phyloP scores from a whole-genome alignment of 2,329 filamentous ascomycete genomes.

The Beauveria medogensis region DNA sequence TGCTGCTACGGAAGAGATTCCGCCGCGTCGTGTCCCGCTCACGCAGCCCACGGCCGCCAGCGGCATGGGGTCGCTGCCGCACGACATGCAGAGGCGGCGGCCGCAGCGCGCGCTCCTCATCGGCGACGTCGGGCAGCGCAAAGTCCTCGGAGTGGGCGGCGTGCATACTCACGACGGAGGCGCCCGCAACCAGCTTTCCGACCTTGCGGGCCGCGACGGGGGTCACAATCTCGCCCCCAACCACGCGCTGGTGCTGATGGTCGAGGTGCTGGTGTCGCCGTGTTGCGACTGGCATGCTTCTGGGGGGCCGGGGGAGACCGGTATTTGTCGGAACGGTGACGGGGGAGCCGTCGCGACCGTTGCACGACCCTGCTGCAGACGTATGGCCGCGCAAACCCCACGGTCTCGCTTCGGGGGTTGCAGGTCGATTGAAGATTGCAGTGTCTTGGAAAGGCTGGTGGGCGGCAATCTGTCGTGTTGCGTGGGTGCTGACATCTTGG shows the following conservation, averaged over 20 bases:
- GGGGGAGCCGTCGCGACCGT: neutral
- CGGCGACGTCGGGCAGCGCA: constrained; percentile 3
- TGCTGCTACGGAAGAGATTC: constrained; percentile 2
- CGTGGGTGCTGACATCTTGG: neutral
- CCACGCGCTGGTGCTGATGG: neutral
- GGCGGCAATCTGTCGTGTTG: neutral
- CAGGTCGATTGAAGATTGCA: neutral
- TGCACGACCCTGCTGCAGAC: neutral
- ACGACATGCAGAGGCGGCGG: neutral
- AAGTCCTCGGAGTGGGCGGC: constrained; percentile 5
- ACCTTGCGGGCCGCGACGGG: neutral
- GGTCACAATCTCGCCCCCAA: neutral
- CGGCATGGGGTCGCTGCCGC: neutral
- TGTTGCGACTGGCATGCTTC: neutral
- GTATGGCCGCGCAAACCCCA: neutral
- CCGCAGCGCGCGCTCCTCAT: constrained; percentile 2
- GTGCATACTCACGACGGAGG: constrained; percentile 1
- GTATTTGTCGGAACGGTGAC: neutral
- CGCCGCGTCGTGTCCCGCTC: constrained; percentile 5
- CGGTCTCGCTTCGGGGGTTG: neutral
- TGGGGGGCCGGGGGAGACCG: neutral
- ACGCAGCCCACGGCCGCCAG: neutral
- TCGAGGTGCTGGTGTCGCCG: neutral
- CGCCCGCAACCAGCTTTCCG: neutral
- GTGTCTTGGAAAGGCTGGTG: neutral